Evolutionary conservation across 164 flowering plant genomes (phyloP), one percentile per base, ranked within the genome.

Genomic region (Tinospora cordifolia): DNA sequence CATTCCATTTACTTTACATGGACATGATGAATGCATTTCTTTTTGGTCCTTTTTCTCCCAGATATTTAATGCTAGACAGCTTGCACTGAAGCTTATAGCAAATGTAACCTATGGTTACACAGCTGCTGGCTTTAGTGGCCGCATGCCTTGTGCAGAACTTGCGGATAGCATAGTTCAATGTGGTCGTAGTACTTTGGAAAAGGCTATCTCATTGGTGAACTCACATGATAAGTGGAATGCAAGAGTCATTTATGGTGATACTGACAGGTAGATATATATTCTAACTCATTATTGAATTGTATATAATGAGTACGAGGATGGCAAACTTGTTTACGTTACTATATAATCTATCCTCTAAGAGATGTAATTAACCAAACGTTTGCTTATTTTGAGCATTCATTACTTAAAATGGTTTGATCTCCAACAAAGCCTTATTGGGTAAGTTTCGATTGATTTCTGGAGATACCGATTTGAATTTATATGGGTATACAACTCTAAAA

Each of bases 91-190:
- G 84, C 80, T 95, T 73, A 95, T 95, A 80, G 84, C 98, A 71
- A 95, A 95, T 81, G 99, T 95, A 22, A 95, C 98, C 6, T 95
- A 95, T 79, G 99, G 99, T 39, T 95, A 89, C 72, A 89, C 99
- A 49, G 99, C 99, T 72, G 99, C 99, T 80, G 99, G 97, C 41
- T 92, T 90, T 80, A 92, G 99, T 82, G 99, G 99, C 58, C 98
- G 98, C 49, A 95, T 95, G 99, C 98, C 98, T 57, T 95, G 97
- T 82, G 97, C 98, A 39, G 99, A 95, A 81, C 92, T 95, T 69
- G 99, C 99, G 36, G 99, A 95, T 75, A 95, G 99, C 77, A 95
- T 95, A 72, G 98, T 95, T 69, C 98, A 95, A 69, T 92, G 98
- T 84, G 99, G 96, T 66, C 97, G 99, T 36, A 80, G 89, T 75